phyloP scores from a whole-genome alignment of 2,329 filamentous ascomycete genomes.

The Shiraia sp. region DNA sequence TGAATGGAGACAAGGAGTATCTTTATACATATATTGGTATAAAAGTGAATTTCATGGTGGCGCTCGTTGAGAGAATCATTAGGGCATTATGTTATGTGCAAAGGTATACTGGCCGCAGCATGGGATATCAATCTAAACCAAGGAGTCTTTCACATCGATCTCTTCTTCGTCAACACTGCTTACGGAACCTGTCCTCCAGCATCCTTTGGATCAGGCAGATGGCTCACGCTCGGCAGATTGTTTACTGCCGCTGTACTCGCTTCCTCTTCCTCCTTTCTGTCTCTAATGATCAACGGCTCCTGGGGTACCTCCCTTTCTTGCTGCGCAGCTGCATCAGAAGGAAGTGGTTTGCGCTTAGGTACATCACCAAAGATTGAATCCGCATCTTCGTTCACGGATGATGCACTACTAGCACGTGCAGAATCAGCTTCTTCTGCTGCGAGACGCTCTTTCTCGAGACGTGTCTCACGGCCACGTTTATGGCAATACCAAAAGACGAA shows the following conservation, averaged over 20 bases:
- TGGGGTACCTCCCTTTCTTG: slow-evolving; percentile 6
- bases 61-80: slow-evolving; percentile 4
- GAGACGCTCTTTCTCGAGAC: slow-evolving; percentile 67
- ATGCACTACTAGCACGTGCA: slow-evolving; percentile 31
- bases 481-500: slow-evolving; percentile 98
- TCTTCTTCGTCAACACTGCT: slow-evolving; percentile 17
- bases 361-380: slow-evolving; percentile 36
- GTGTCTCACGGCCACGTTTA: slow-evolving; percentile 85
- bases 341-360: slow-evolving; percentile 12
- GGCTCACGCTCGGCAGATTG: slow-evolving; percentile 42
- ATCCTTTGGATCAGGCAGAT: slow-evolving; percentile 39
- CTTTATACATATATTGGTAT: no score
- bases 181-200: slow-evolving; percentile 14
- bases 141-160: background rate
- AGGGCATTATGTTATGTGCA: slow-evolving; percentile 4
- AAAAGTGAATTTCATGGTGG: no score
- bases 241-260: slow-evolving; percentile 24
- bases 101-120: slow-evolving; percentile 16
- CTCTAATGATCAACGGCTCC: slow-evolving; percentile 37
- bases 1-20: no score
- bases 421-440: slow-evolving; percentile 35
- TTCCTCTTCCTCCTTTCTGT: slow-evolving; percentile 26
- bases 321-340: background rate
- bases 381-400: slow-evolving; percentile 33
- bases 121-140: slow-evolving; percentile 22